These are phyloP conservation scores for Graphilbum sp. DNA, from an alignment of 2,329 filamentous ascomycete genomes.

Conservation along the genomic window DNA sequence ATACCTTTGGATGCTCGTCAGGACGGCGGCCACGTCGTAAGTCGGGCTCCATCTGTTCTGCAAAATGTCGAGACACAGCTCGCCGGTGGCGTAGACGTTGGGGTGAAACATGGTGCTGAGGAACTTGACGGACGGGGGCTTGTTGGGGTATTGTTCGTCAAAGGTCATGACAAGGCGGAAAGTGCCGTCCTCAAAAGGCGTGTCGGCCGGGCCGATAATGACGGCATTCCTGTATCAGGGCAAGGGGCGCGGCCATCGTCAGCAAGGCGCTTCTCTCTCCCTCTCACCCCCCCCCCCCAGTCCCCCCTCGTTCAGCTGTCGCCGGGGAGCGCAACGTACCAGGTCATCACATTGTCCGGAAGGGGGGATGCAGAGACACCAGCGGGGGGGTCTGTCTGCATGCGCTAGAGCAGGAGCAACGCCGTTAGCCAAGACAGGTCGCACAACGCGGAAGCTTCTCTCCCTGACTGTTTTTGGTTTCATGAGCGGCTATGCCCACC, in stretches of 20 bases:
- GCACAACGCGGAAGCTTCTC: no score
- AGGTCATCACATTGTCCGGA: constrained; percentile 94
- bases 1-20: constrained; percentile 95
- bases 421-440: not conserved
- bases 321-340: constrained; percentile 44
- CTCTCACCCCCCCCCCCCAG: no score
- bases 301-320: no score
- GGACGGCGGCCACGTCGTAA: constrained; percentile 90
- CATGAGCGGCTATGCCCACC: no score
- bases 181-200: constrained; percentile 94
- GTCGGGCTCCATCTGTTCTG: constrained; percentile 98
- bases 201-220: constrained; percentile 93
- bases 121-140: constrained; percentile 94
- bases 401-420: constrained; percentile 53
- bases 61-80: constrained; percentile 89
- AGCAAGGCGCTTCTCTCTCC: not conserved
- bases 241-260: not conserved
- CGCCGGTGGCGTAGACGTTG: constrained; percentile 93
- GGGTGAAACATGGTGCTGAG: constrained; percentile 99
- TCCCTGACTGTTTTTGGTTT: no score
- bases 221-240: constrained; percentile 92
- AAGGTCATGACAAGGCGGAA: constrained; percentile 98
- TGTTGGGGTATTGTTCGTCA: constrained; percentile 97
- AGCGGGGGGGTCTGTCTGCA: constrained; percentile 96
- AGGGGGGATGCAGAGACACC: constrained; percentile 93